Base-by-base conservation (phyloP, 2,329 filamentous ascomycete genomes). In the Byssothecium circinans region DNA sequence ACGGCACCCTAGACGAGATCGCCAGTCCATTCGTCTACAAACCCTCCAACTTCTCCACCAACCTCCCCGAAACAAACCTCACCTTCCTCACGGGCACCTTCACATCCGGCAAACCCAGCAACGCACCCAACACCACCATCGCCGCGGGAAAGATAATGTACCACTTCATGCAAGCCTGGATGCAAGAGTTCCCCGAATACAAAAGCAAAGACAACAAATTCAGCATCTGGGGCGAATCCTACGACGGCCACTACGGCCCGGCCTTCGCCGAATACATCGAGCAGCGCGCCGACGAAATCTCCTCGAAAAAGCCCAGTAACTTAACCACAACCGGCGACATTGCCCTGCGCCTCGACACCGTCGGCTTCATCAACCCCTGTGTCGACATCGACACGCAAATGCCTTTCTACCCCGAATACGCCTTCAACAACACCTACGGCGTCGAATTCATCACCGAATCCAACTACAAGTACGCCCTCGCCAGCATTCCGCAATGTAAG, bases 381-480 rank as follows among this genome's bases (percentile, higher is more conserved):
- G 69, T 81, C 20, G 79, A 81, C 56, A 61, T 74, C 18, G 64
- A 72, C 4, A 65, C 73, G 2, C 74, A 78, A 57, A 65, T 67
- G 22, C 69, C 71, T 2, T 68, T 66, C 15, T 80, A 78, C 50
- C 70, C 76, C 1, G 52, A 72, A 3, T 75, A 79, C 41, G 74
- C 80, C 0, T 76, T 74, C 59, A 79, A 82, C 61, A 82, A 82
- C 52, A 81, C 80, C 8, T 83, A 82, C 53, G 74, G 73, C 14
- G 68, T 82, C 29, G 53, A 76, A 41, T 65, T 73, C 3, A 73
- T 79, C 54, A 77, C 75, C 52, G 55, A 76, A 34, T 70, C 71
- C 3, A 57, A 72, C 4, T 78, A 77, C 45, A 58, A 74, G 1
- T 52, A 61, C 11, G 74, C 74, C 4, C 59, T 78, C 14, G 53